Base-by-base conservation (phyloP, 257 asterid genomes). In the Solanum lycopersicoides region DNA sequence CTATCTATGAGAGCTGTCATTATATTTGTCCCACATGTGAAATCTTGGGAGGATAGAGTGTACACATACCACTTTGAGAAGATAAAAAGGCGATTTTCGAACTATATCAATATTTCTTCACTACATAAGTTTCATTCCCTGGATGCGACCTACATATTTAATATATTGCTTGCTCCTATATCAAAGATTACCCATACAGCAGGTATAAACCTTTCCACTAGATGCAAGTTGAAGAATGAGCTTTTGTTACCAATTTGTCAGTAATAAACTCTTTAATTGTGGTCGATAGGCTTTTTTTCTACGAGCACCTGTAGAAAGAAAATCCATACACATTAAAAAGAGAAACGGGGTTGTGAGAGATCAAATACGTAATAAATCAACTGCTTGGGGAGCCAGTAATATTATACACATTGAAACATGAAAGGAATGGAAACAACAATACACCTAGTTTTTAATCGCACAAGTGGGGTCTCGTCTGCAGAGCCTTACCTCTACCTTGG, bases 201-300 rank as follows among this genome's bases (percentile, higher is more conserved):
- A 75, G 11, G 34, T 75, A 39, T 44, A 75, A 14, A 23, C 56
- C 34, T 39, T 75, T 75, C 56, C 56, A 75, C 18, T 12, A 12
- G 10, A 75, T 21, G 32, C 11, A n/a, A 75, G 13, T 21, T 12
- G 34, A 39, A 75, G 56, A 39, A 23, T 32, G 12, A 12, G 32
- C 83, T 6, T 76, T 60, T 13, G 60, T 23, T 76, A 76, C 11
- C 60, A 76, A 76, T 41, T 42, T 42, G 21, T 76, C 60, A 42
- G 60, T 23, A 76, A 44, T 76, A 42, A 42, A 7, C 23, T n/a
- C 6, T 56, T 85, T 68, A 79, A 12, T 59, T 37, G 60, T 39
- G 39, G 23, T 89, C 87, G 72, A 63, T 87, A n/a, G 82, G 86
- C 86, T 88, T 91, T 89, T 28, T 88, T 89, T 86, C 91, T 88